Percentiles rank a stretch among this genome's conserved stretches.
These are phyloP conservation scores for Stropharia rugosoannulata DNA, from an alignment of 768 basidiomycete species.

Conservation along the genomic window DNA sequence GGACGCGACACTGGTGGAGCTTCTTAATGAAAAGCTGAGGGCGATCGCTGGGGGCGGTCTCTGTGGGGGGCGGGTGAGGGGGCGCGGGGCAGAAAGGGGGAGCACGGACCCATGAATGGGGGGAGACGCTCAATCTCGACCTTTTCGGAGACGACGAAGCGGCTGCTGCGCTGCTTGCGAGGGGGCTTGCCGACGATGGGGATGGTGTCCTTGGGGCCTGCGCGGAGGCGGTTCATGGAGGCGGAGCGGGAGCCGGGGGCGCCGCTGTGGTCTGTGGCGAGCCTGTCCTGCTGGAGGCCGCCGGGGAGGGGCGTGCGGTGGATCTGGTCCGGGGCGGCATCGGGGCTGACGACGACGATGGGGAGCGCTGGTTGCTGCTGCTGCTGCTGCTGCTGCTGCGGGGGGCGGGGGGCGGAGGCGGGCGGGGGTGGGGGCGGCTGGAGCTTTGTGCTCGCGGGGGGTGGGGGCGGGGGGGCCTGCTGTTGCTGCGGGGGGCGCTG, in stretches of 20 bases:
- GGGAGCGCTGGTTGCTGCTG: slow-evolving; percentile 61
- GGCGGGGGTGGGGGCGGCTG: slow-evolving; percentile 20
- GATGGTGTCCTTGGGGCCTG: slow-evolving; percentile 93
- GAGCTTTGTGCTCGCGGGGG: slow-evolving; percentile 25
- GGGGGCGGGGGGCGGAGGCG: slow-evolving; percentile 32
- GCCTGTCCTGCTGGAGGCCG: slow-evolving; percentile 39
- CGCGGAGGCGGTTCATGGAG: slow-evolving; percentile 72
- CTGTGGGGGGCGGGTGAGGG: slow-evolving; percentile 38
- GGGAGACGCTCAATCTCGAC: slow-evolving; percentile 95
- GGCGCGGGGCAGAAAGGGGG: slow-evolving; percentile 2
- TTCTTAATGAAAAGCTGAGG: slow-evolving; percentile 92
- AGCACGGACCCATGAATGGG: slow-evolving; percentile 75
- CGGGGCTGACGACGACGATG: slow-evolving; percentile 85
- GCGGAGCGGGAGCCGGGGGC: slow-evolving; percentile 62
- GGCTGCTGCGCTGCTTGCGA: slow-evolving; percentile 94
- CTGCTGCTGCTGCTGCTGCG: slow-evolving; percentile 36
- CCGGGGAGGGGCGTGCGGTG: slow-evolving; percentile 38
- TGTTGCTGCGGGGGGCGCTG: slow-evolving; percentile 13
- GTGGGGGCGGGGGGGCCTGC: slow-evolving; percentile 51
- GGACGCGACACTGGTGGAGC: slow-evolving; percentile 91
- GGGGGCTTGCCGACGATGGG: slow-evolving; percentile 96
- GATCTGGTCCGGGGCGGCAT: slow-evolving; percentile 49
- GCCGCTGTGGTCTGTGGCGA: slow-evolving; percentile 48
- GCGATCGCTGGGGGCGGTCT: slow-evolving; percentile 86
- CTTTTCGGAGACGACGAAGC: slow-evolving; percentile 94